phyloP scores from a whole-genome alignment of 345 rosid species.

The Trapa incisa region DNA sequence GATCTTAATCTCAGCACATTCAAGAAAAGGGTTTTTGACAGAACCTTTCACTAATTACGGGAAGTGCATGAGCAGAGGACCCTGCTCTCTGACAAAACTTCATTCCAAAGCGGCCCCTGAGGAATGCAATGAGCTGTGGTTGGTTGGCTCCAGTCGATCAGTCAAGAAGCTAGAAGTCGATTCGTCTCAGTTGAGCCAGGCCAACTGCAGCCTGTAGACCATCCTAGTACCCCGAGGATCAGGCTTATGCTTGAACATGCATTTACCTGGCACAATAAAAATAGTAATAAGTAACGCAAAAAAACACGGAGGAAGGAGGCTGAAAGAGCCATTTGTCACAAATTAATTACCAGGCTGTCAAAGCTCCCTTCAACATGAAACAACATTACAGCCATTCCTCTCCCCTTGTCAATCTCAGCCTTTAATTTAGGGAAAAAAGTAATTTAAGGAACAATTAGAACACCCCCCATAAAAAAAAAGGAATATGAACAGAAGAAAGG shows the following conservation, averaged over 20 bases:
- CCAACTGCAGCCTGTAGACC: slow-evolving; percentile 97
- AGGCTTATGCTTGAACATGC: slow-evolving; percentile 70
- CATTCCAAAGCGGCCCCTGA: slow-evolving; percentile 20
- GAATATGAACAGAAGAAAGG: background rate
- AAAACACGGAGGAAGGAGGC: background rate
- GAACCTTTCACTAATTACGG: background rate
- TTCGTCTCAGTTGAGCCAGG: slow-evolving; percentile 37
- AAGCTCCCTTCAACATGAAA: slow-evolving; percentile 72
- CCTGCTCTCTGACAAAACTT: slow-evolving; percentile 36
- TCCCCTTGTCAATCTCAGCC: slow-evolving; percentile 87
- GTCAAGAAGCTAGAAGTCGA: slow-evolving; percentile 55
- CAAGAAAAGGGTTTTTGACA: background rate
- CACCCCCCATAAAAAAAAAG: background rate
- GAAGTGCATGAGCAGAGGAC: background rate
- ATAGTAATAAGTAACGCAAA: background rate
- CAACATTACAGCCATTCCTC: slow-evolving; percentile 84
- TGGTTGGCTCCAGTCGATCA: background rate
- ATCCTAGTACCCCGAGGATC: slow-evolving; percentile 77
- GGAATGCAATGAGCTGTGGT: slow-evolving; percentile 2
- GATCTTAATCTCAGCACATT: background rate
- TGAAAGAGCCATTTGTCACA: background rate
- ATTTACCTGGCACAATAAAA: slow-evolving; percentile 34
- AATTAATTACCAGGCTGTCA: slow-evolving; percentile 52
- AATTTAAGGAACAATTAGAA: background rate
- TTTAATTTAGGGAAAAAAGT: slow-evolving; percentile 8